Evolutionary conservation across 257 asterid genomes (phyloP), one percentile per base, ranked within the genome.

Genomic region (Penstemon newberryi): DNA sequence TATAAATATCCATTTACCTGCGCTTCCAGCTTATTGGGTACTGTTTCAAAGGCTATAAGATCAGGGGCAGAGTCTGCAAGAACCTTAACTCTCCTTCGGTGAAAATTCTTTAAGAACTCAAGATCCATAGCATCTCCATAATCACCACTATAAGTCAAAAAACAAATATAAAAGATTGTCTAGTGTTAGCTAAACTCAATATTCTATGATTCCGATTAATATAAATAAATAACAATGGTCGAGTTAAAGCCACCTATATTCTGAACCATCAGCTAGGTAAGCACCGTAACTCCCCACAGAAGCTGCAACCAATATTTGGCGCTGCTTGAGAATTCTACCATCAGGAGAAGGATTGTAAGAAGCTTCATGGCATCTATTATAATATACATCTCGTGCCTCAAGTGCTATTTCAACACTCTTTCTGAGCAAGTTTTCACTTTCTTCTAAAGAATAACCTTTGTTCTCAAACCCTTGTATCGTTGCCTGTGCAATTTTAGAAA

Each of bases 211-310:
- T 8, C 1, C 5, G 42, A 11, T 40, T 11, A 43, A n/a, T 5
- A 25, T 19, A 42, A 57, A 60, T 6, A 66, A 41, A 49, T 10
- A 8, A 54, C 59, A 4, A 50, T 67, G 67, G 18, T 61, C 25
- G 72, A 68, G 69, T 50, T 7, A 53, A 75, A 54, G 76, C 60
- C 50, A 91, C 97, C 97, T 91, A 80, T 89, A 91, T 71, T 91
- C 97, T 38, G 97, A 91, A 63, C 97, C 97, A 63, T 91, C 96
- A 60, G 97, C 96, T 60, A 91, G 78, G 80, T 84, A 89, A 57
- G 97, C 97, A 43, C 97, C 97, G 7, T 89, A 91, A 76, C 97
- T 91, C 61, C 97, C 97, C 65, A 89, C 96, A 65, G 97, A 89
- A 19, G 97, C 97, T 13, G 97, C 97, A 65, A 91, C 94, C 80